These are phyloP conservation scores for Xerocomus potaroensis DNA, from an alignment of 768 basidiomycete genomes.

Conservation along the genomic window DNA sequence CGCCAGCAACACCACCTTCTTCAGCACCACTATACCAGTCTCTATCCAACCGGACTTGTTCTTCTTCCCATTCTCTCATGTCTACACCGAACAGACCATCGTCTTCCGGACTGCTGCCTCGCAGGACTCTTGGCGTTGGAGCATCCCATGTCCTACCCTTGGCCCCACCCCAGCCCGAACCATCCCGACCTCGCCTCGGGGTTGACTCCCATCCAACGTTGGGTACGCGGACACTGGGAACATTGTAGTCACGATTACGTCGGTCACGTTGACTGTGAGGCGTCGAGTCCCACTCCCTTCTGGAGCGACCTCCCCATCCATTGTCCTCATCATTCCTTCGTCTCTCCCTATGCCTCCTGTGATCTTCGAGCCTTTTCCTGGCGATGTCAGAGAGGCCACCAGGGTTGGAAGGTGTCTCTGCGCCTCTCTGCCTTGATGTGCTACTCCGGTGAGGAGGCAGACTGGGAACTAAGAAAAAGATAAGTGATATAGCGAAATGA, in stretches of 20 bases:
- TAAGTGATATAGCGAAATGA: neutral
- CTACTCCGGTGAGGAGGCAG: constrained; percentile 55
- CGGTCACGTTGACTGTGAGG: constrained; percentile 54
- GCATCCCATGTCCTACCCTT: constrained; percentile 70
- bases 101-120: constrained; percentile 69
- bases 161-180: constrained; percentile 59
- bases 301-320: constrained; percentile 38
- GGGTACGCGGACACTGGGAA: constrained; percentile 84
- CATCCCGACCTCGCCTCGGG: constrained; percentile 54
- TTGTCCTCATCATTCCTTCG: too few species aligned
- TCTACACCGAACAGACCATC: constrained; percentile 63
- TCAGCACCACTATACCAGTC: constrained; percentile 97
- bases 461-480: constrained; percentile 57
- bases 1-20: constrained; percentile 78
- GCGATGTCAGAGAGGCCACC: constrained; percentile 82
- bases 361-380: constrained; percentile 68
- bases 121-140: constrained; percentile 66
- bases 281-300: constrained; percentile 53
- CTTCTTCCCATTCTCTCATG: constrained; percentile 94
- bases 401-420: constrained; percentile 92
- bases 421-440: constrained; percentile 70
- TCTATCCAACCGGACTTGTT: constrained; percentile 84
- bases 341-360: constrained; percentile 62
- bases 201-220: constrained; percentile 96
- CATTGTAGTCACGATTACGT: constrained; percentile 44